These are phyloP conservation scores for Orbilia ellipsospora DNA, from an alignment of 2,329 filamentous ascomycete species.

Conservation along the genomic window DNA sequence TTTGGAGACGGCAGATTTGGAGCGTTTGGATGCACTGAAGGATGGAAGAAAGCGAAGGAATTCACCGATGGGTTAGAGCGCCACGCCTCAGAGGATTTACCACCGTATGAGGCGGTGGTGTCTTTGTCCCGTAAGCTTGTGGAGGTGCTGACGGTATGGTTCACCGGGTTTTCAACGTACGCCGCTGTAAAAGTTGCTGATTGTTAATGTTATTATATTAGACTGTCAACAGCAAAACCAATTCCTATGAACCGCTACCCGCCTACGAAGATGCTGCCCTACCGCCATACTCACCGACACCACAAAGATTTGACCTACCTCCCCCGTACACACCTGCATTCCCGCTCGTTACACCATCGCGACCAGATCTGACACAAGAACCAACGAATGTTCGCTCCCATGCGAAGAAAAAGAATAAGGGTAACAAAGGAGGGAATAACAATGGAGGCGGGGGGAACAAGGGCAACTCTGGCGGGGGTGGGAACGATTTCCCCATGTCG, in stretches of 20 bases:
- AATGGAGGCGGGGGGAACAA: slow-evolving; percentile 5
- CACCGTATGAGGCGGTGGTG: slow-evolving; percentile 37
- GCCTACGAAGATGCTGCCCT: slow-evolving; percentile 12
- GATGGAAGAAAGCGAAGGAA: slow-evolving; percentile 16
- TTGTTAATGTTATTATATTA: slow-evolving; percentile 15
- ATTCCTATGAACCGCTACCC: slow-evolving; percentile 7
- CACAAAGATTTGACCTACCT: slow-evolving; percentile 15
- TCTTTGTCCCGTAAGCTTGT: slow-evolving; percentile 24
- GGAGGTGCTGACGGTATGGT: slow-evolving; percentile 22
- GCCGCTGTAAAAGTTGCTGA: slow-evolving; percentile 5
- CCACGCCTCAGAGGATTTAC: slow-evolving; percentile 22
- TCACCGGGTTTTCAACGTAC: not conserved
- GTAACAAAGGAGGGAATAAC: not conserved
- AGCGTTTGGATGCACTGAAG: not conserved
- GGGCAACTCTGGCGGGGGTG: slow-evolving; percentile 22
- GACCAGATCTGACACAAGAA: slow-evolving; percentile 35
- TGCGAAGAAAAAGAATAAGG: slow-evolving; percentile 44
- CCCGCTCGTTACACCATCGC: slow-evolving; percentile 16
- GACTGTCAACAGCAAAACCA: not conserved
- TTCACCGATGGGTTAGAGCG: slow-evolving; percentile 12
- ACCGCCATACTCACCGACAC: slow-evolving; percentile 27
- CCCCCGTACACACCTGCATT: slow-evolving; percentile 33
- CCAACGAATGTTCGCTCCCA: slow-evolving; percentile 46
- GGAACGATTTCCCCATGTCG: slow-evolving; percentile 38
- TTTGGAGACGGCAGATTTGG: not conserved